These are phyloP conservation scores for Colletotrichum spinosum DNA, from an alignment of 2,329 filamentous ascomycete species.

Conservation along the genomic window DNA sequence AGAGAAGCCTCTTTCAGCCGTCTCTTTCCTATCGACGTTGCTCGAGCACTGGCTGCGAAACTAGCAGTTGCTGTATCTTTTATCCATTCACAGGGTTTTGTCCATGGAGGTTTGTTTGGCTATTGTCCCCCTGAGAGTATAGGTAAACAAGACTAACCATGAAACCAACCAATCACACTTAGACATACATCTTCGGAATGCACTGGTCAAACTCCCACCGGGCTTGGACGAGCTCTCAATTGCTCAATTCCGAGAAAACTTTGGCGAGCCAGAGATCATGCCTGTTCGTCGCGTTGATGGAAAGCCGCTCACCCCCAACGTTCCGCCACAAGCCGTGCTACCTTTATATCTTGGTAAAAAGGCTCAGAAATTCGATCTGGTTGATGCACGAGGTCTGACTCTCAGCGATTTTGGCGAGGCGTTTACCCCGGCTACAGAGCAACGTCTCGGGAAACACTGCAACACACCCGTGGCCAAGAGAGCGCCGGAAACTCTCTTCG, in stretches of 20 bases:
- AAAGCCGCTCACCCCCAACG: slow-evolving; percentile 41
- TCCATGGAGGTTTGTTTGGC: slow-evolving; percentile 39
- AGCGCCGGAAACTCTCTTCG: slow-evolving; percentile 27
- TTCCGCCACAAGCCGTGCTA: slow-evolving; percentile 42
- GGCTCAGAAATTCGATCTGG: slow-evolving; percentile 39
- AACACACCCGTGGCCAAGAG: slow-evolving; percentile 35
- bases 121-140: neutral
- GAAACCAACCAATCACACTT: neutral
- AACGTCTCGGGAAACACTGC: slow-evolving; percentile 40
- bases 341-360: slow-evolving; percentile 40
- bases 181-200: neutral
- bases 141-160: neutral
- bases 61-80: slow-evolving; percentile 40
- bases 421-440: slow-evolving; percentile 41
- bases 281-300: slow-evolving; percentile 41
- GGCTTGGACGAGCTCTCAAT: slow-evolving; percentile 41
- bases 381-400: slow-evolving; percentile 42
- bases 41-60: slow-evolving; percentile 39
- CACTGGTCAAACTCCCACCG: neutral
- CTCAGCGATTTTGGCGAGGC: slow-evolving; percentile 50
- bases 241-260: slow-evolving; percentile 46
- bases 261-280: slow-evolving; percentile 44
- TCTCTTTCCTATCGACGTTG: slow-evolving; percentile 42
- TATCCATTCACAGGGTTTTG: slow-evolving; percentile 42
- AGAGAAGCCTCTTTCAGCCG: slow-evolving; percentile 43